These are phyloP conservation scores for Letharia lupina DNA, from an alignment of 495 filamentous ascomycete species.

Conservation along the genomic window DNA sequence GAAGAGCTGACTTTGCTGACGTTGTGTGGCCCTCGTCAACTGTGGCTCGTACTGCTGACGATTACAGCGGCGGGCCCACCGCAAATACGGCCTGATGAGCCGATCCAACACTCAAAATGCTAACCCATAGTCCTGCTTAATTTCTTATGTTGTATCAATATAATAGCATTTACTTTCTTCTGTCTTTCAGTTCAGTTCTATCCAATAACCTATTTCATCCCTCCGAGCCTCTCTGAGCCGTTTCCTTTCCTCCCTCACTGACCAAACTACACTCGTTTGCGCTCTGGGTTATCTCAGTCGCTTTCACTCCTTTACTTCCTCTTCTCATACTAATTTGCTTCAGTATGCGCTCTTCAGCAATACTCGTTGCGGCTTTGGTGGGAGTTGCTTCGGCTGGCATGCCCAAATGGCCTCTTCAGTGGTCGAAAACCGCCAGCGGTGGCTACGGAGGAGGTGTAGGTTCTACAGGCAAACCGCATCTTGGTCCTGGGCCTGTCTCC, in stretches of 20 bases:
- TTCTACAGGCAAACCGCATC: background rate
- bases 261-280: slow-evolving; percentile 17
- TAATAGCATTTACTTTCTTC: background rate
- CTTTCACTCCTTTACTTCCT: slow-evolving; percentile 1
- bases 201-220: background rate
- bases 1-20: background rate
- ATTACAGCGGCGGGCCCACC: background rate
- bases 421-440: background rate
- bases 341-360: slow-evolving; percentile 17
- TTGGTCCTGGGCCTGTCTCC: slow-evolving; percentile 9
- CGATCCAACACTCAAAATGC: background rate
- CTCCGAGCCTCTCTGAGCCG: background rate
- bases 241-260: background rate
- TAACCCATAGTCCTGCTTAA: background rate
- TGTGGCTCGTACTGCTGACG: slow-evolving; percentile 4
- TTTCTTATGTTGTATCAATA: background rate
- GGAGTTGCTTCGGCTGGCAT: slow-evolving; percentile 11
- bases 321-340: background rate
- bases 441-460: background rate
- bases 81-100: background rate
- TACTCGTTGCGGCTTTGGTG: slow-evolving; percentile 14
- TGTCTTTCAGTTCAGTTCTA: background rate
- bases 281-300: background rate
- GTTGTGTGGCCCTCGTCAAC: background rate
- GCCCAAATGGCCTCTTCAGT: background rate